A percentile compares a stretch with the other conserved stretches of the same genome.
phyloP scores from a whole-genome alignment of 2,329 filamentous ascomycete genomes.

The Fusarium pseudonygamai region DNA sequence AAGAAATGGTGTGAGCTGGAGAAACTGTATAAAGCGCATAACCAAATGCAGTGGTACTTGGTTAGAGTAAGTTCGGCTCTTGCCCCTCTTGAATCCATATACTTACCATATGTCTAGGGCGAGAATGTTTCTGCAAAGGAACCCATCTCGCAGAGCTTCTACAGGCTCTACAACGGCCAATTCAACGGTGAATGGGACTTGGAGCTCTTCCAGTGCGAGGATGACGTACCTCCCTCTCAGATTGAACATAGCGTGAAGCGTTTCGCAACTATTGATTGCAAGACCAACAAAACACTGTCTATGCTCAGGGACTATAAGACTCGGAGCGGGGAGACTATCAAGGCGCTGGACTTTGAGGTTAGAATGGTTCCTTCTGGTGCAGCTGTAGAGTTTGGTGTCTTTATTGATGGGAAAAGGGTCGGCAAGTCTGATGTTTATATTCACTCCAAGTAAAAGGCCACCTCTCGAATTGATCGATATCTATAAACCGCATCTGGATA shows the following conservation, averaged over 20 bases:
- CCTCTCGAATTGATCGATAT: too few relatives aligned
- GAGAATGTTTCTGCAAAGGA: not conserved
- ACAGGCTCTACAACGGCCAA: not conserved
- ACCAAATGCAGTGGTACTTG: not conserved
- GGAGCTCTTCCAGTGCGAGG: not conserved
- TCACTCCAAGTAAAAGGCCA: not conserved
- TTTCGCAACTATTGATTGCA: not conserved
- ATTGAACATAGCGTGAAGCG: not conserved
- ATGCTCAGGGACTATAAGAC: not conserved
- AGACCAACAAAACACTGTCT: not conserved
- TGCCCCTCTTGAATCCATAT: rapidly evolving
- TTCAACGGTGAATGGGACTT: not conserved
- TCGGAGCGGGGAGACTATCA: not conserved
- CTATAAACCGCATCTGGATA: not conserved
- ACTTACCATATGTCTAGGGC: not conserved
- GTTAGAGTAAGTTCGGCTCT: not conserved
- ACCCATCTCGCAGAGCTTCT: not conserved
- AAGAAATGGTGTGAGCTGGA: not conserved
- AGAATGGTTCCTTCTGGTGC: not conserved
- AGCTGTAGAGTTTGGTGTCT: not conserved
- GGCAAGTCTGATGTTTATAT: not conserved
- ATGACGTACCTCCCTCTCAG: not conserved
- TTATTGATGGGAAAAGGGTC: not conserved
- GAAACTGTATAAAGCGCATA: not conserved
- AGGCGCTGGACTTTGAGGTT: not conserved